Conservation (phyloP, 345 rosid genomes). For the Geranium rotundifolium region DNA sequence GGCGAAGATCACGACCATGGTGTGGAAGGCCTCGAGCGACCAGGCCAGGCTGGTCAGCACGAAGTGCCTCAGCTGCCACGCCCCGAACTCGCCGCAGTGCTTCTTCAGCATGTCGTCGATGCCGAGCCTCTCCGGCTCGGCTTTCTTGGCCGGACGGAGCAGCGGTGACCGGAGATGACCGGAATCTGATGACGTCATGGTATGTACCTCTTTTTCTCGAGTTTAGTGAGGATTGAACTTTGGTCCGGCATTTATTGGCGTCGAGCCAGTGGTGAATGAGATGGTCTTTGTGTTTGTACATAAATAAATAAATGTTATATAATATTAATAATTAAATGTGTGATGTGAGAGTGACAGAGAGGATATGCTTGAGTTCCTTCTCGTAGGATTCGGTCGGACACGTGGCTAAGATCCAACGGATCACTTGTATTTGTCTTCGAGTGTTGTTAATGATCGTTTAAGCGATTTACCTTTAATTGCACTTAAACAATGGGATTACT, state of each 20-base stretch:
- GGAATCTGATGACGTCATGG: conserved; percentile 10
- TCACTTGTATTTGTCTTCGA: too few relatives aligned
- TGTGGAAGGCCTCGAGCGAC: conserved; percentile 87
- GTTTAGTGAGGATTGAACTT: background rate
- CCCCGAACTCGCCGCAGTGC: conserved; percentile 84
- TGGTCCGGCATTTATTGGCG: background rate
- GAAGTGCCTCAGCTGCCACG: conserved; percentile 82
- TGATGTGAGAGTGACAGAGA: too few relatives aligned
- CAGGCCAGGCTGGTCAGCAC: conserved; percentile 72
- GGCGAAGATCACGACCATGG: conserved; percentile 92
- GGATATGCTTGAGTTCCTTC: too few relatives aligned
- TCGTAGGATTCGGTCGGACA: background rate
- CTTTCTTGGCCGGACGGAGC: conserved; percentile 10
- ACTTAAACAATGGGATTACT: too few relatives aligned
- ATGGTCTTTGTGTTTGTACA: too few relatives aligned
- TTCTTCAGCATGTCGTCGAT: conserved; percentile 68
- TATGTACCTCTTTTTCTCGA: background rate
- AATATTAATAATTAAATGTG: too few relatives aligned
- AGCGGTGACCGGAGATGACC: conserved; percentile 19
- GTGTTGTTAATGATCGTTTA: too few relatives aligned
- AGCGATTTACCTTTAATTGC: too few relatives aligned
- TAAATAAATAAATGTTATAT: too few relatives aligned
- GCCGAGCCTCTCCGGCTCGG: conserved; percentile 32
- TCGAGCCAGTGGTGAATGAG: background rate
- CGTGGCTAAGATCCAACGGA: too few relatives aligned